Base-by-base conservation (phyloP, 495 filamentous ascomycete species). In the Podospora anserina region DNA sequence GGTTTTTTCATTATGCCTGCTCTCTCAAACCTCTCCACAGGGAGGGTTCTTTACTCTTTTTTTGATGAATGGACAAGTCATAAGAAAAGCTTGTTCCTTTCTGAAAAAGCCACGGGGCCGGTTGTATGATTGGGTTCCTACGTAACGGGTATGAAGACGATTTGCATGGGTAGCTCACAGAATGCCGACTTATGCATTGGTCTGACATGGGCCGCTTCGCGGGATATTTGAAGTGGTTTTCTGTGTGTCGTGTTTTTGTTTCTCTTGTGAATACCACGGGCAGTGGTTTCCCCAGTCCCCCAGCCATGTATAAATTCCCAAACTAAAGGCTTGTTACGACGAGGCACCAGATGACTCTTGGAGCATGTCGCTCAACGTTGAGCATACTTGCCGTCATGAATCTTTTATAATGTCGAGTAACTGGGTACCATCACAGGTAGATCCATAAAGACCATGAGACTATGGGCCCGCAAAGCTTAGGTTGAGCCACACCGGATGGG, bases 151-250 rank as follows among this genome's bases (percentile, higher is more conserved):
- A 58, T 58, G n/a, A 70, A 68, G 69, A 70, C 73, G 32, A 67
- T 70, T 67, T 76, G 75, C 75, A 76, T 77, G 76, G 76, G 75
- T 77, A 77, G 76, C 75, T 71, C 69, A 77, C 71, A 69, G 65
- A 74, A 76, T 74, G 71, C 69, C 71, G 66, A 74, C 76, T 76
- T 71, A 71, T 75, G 75, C 75, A 75, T 70, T 70, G 67, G 66
- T 70, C 67, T 69, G 59, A 49, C 39, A 49, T 13, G 39, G 39
- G 39, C 39, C 39, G 39, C 39, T 49, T 49, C 39, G 39, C 39
- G 39, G 39, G 39, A 30, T 44, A 5, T 56, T 56, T 6, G 65
- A 26, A 11, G 39, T 49, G 39, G 13, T 49, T 16, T 49, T 72
- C 15, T 49, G 39, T 2, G 39, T 49, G 11, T 49, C 13, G 39